phyloP scores from a whole-genome alignment of 257 asterid genomes.

The Ilex asprella region DNA sequence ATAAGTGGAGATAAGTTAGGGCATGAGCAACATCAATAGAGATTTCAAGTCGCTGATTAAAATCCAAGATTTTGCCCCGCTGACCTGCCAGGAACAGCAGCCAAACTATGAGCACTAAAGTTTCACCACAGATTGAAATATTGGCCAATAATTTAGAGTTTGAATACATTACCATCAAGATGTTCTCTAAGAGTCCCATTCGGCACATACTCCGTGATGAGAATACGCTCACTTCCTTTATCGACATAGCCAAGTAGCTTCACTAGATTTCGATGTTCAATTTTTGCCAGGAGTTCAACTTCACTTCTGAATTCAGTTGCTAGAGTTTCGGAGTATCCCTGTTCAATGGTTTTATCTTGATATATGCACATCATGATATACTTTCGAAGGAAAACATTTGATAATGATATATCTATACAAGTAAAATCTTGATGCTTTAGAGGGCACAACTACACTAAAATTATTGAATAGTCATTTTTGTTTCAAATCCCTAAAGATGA shows the following conservation, averaged over 20 bases:
- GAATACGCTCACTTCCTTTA: conserved; percentile 73
- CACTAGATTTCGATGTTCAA: conserved; percentile 91
- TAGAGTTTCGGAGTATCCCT: conserved; percentile 61
- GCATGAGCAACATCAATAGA: conserved; percentile 91
- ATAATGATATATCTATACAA: no score
- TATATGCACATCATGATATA: background rate
- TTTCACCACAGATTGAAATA: conserved; percentile 1
- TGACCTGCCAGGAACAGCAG: conserved; percentile 45
- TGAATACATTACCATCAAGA: conserved; percentile 1
- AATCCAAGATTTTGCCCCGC: conserved; percentile 71
- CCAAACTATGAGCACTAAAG: conserved; percentile 11
- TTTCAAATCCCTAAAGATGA: no score
- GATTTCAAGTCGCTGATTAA: conserved; percentile 89
- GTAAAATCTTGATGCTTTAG: no score
- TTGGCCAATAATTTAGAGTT: background rate
- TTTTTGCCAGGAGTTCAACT: conserved; percentile 90
- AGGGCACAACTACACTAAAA: no score
- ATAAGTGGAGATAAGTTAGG: conserved; percentile 85
- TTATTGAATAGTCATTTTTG: no score
- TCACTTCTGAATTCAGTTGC: conserved; percentile 77
- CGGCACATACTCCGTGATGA: conserved; percentile 87
- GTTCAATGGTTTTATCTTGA: conserved; percentile 15
- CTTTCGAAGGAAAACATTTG: background rate
- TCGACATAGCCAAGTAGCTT: conserved; percentile 92
- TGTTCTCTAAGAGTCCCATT: conserved; percentile 97